Base-by-base conservation (phyloP, 2,329 filamentous ascomycete species). In the Lojkania enalia region DNA sequence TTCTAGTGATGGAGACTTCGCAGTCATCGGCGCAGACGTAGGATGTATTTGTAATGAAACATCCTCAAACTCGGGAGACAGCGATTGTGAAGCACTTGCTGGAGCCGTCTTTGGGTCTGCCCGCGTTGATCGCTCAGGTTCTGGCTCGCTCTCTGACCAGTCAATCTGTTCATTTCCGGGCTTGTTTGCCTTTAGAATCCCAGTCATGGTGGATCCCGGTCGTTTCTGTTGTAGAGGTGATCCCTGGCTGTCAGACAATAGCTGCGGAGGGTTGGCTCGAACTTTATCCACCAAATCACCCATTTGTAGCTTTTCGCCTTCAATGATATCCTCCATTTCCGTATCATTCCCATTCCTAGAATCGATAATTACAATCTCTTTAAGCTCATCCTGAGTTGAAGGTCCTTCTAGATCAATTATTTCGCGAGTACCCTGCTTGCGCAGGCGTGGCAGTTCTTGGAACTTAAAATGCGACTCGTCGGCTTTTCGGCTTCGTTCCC, bases 401-500 rank as follows among this genome's bases (percentile, higher is more conserved):
- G 69, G 60, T 13, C 61, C 71, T 11, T 78, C 75, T 2, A 78
- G 51, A 57, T 77, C 75, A 42, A 77, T 77, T 11, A 77, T 56
- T 37, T 75, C 74, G 11, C 53, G 57, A 1, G 74, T 73, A 31
- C 82, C 74, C 37, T 83, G 79, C 54, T 83, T 81, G 33, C 77
- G 70, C 0, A 82, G 78, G 44, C 77, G 74, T 38, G 80, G 76
- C 19, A 78, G 71, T 55, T 87, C 81, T 45, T 85, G 80, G 15
- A 85, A 84, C 44, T 86, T 83, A 44, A 87, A 82, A 44, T 82
- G 78, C 15, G 81, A 36, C 67, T 75, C 57, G 72, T 79, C 52
- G 71, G 78, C 69, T 44, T 81, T 78, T 55, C 79, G 59, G 6
- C 81, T 48, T 84, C 69, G 77, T 38, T 85, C 78, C 48, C 86